phyloP scores from a whole-genome alignment of 495 filamentous ascomycete species.

The Trichoderma reesei region DNA sequence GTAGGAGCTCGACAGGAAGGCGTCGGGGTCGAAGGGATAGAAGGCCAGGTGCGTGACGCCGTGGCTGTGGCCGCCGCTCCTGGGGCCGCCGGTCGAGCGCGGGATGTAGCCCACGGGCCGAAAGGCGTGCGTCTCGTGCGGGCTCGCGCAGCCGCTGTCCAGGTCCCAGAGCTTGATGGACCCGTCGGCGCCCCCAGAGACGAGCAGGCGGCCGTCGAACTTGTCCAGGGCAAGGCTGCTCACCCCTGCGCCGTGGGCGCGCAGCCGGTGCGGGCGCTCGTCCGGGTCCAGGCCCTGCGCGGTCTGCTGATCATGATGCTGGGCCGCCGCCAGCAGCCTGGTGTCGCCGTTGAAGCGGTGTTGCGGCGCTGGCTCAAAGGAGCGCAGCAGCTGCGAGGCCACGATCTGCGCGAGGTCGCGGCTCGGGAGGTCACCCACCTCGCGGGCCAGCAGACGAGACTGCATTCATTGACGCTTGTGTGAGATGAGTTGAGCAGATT shows the following conservation, averaged over 20 bases:
- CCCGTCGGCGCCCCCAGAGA: conserved; percentile 74
- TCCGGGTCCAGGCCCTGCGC: too few relatives aligned
- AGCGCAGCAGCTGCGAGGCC: conserved; percentile 43
- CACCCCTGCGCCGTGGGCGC: conserved; percentile 66
- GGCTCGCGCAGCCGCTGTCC: conserved; percentile 39
- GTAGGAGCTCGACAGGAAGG: conserved; percentile 76
- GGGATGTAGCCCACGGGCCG: conserved; percentile 33
- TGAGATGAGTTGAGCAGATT: neutral
- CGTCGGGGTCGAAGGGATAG: conserved; percentile 73
- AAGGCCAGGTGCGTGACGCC: conserved; percentile 79
- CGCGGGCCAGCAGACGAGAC: conserved; percentile 63
- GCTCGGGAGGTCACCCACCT: conserved; percentile 52
- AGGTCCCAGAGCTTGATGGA: conserved; percentile 80
- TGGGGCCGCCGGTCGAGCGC: conserved; percentile 17
- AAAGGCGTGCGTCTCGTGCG: conserved; percentile 34
- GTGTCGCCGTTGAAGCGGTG: conserved; percentile 57
- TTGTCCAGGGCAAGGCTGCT: conserved; percentile 65
- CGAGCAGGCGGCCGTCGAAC: conserved; percentile 66
- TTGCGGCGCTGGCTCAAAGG: conserved; percentile 50
- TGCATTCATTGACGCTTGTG: conserved; percentile 55
- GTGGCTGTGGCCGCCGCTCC: conserved; percentile 49
- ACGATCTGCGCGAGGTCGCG: conserved; percentile 53
- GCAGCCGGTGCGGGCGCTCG: conserved; percentile 21
- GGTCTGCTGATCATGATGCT: conserved; percentile 15
- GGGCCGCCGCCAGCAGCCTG: conserved; percentile 22